Evolutionary conservation across 345 rosid genomes (phyloP).

Genomic region (Acer saccharum): DNA sequence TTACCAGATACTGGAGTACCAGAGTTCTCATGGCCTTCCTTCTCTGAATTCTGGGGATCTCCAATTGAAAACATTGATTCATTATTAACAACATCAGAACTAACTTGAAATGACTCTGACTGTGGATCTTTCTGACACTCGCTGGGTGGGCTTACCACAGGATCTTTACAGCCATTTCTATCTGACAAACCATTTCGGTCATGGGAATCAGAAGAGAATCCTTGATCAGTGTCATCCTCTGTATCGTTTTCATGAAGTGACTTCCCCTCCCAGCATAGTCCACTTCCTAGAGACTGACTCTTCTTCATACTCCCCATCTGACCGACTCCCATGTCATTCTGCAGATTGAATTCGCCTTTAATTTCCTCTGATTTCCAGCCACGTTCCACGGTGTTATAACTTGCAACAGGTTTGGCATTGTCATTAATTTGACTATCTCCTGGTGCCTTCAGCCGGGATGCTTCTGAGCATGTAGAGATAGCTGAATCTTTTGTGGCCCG

Average conservation of each 20-base stretch:
- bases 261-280: constrained; percentile 50
- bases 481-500: constrained; percentile 33
- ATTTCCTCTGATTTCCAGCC: constrained; percentile 64
- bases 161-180: constrained; percentile 35
- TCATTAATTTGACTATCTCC: constrained; percentile 33
- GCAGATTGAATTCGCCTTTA: constrained; percentile 29
- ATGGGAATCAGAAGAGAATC: constrained; percentile 53
- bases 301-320: constrained; percentile 51
- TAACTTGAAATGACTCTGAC: constrained; percentile 46
- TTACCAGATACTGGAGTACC: constrained; percentile 42
- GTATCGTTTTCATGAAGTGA: constrained; percentile 33
- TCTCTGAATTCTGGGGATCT: constrained; percentile 53
- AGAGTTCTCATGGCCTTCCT: constrained; percentile 45
- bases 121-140: constrained; percentile 32
- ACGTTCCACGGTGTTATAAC: constrained; percentile 33
- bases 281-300: constrained; percentile 71
- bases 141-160: constrained; percentile 31
- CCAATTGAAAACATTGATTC: constrained; percentile 63
- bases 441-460: constrained; percentile 30
- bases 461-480: constrained; percentile 32
- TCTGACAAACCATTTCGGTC: constrained; percentile 34
- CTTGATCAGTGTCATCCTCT: constrained; percentile 53
- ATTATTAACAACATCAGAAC: constrained; percentile 43
- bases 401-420: constrained; percentile 25
- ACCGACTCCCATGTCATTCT: constrained; percentile 23